Conservation (phyloP, 1,284 basidiomycete species). For the Erythrobasidium hasegawianum region DNA sequence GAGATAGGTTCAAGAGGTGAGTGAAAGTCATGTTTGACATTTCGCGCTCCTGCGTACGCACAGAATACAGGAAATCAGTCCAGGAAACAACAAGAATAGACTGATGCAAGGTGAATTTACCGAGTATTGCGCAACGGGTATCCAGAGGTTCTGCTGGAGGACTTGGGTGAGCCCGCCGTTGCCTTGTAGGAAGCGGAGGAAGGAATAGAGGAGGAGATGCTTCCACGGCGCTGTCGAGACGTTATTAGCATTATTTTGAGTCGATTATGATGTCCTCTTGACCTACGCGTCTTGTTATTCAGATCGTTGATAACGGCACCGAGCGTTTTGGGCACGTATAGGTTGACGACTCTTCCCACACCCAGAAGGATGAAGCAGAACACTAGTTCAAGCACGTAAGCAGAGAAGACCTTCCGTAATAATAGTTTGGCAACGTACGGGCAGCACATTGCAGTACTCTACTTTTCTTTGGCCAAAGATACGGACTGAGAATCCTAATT, state of each 20-base stretch:
- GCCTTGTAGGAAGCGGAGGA: slow-evolving; percentile 51
- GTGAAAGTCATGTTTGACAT: slow-evolving; percentile 76
- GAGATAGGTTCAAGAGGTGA: slow-evolving; percentile 72
- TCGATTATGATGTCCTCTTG: no score
- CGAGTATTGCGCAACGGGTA: slow-evolving; percentile 79
- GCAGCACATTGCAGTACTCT: slow-evolving; percentile 65
- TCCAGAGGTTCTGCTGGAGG: slow-evolving; percentile 45
- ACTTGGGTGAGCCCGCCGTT: slow-evolving; percentile 49
- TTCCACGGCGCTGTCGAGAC: slow-evolving; percentile 45
- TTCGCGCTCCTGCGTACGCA: slow-evolving; percentile 51
- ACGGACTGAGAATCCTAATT: slow-evolving; percentile 58
- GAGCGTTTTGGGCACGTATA: slow-evolving; percentile 67
- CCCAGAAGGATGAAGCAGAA: slow-evolving; percentile 66
- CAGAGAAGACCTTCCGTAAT: no score
- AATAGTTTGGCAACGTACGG: no score
- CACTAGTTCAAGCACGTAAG: no score
- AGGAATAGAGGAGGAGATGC: slow-evolving; percentile 47
- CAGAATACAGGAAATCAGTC: no score
- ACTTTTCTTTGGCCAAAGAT: slow-evolving; percentile 74
- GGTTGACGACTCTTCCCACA: slow-evolving; percentile 68
- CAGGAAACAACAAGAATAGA: no score
- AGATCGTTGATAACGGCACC: slow-evolving; percentile 60
- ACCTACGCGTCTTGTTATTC: slow-evolving; percentile 38
- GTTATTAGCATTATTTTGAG: not conserved
- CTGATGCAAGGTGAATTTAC: no score